Percentiles rank a stretch among this genome's conserved stretches.
Conservation (phyloP, 1,284 basidiomycete species). For the Volvariella surrecta region DNA sequence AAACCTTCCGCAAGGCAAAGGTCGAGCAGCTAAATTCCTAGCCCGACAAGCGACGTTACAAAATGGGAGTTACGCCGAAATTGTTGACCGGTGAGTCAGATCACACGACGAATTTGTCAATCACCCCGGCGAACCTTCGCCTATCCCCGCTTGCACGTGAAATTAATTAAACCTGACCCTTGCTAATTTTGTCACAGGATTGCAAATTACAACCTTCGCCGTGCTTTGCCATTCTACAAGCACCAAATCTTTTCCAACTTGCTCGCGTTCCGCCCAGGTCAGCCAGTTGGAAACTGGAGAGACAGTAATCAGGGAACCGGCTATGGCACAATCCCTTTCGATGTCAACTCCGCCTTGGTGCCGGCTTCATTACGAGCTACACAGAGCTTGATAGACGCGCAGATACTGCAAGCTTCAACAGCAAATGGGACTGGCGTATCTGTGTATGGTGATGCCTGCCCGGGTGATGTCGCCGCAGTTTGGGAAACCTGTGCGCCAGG, state of each 20-base stretch:
- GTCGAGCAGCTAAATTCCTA: conserved; percentile 14
- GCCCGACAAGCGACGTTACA: conserved; percentile 15
- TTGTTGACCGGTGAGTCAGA: conserved; percentile 13
- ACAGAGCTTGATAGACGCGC: conserved; percentile 23
- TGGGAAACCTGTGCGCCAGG: conserved; percentile 32
- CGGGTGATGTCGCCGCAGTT: conserved; percentile 20
- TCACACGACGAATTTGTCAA: no score
- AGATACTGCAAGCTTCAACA: conserved; percentile 15
- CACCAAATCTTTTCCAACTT: conserved; percentile 12
- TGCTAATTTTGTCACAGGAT: conserved; percentile 11
- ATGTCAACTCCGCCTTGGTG: conserved; percentile 39
- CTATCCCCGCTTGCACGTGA: no score
- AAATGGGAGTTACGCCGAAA: conserved; percentile 17
- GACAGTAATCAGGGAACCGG: conserved; percentile 40
- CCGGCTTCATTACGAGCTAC: conserved; percentile 39
- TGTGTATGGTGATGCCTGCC: conserved; percentile 5
- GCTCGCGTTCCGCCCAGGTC: conserved; percentile 17
- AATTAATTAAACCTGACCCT: no score
- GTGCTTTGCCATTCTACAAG: conserved; percentile 17
- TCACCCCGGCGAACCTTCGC: no score
- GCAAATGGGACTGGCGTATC: background rate
- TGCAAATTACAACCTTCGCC: conserved; percentile 16
- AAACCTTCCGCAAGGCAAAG: conserved; percentile 17
- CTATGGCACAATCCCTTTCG: conserved; percentile 37
- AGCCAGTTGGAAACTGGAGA: conserved; percentile 37